Conservation (phyloP, 164 flowering plant genomes). For the Stephania japonica region DNA sequence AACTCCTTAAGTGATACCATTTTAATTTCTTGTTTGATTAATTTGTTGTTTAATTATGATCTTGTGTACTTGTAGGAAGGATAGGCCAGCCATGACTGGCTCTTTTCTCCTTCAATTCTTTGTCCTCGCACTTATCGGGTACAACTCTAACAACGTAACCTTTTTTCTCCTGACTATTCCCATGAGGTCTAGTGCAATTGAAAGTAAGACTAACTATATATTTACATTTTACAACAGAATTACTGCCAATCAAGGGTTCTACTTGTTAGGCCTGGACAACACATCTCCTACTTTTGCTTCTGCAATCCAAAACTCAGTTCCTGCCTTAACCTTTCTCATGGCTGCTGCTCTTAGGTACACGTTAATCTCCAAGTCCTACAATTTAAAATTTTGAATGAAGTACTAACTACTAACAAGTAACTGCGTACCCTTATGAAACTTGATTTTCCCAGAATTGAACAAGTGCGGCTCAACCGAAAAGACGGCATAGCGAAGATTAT, state of each 20-base stretch:
- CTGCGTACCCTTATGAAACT: not conserved
- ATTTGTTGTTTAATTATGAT: too few species aligned
- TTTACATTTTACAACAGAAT: slow-evolving; percentile 44
- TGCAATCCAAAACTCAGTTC: slow-evolving; percentile 96
- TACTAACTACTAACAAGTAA: too few species aligned
- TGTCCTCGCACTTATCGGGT: slow-evolving; percentile 88
- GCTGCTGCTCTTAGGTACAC: slow-evolving; percentile 75
- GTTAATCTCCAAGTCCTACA: too few species aligned
- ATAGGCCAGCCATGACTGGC: slow-evolving; percentile 72
- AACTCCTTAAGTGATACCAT: too few species aligned
- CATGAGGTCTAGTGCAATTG: too few species aligned
- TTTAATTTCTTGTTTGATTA: too few species aligned
- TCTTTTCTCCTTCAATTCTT: slow-evolving; percentile 82
- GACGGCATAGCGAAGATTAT: slow-evolving; percentile 78
- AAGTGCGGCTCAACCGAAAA: slow-evolving; percentile 62
- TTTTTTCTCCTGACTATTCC: too few species aligned
- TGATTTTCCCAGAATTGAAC: slow-evolving; percentile 59
- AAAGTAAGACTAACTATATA: not conserved
- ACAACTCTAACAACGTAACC: slow-evolving; percentile 9
- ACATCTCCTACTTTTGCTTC: slow-evolving; percentile 98
- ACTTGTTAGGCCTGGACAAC: slow-evolving; percentile 88
- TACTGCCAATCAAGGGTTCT: slow-evolving; percentile 97
- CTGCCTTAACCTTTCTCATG: slow-evolving; percentile 98
- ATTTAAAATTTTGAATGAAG: too few species aligned
- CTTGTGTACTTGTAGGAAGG: slow-evolving; percentile 54